These are phyloP conservation scores for Geotrichum candidum DNA, from an alignment of 1,139 yeast species.

Conservation along the genomic window DNA sequence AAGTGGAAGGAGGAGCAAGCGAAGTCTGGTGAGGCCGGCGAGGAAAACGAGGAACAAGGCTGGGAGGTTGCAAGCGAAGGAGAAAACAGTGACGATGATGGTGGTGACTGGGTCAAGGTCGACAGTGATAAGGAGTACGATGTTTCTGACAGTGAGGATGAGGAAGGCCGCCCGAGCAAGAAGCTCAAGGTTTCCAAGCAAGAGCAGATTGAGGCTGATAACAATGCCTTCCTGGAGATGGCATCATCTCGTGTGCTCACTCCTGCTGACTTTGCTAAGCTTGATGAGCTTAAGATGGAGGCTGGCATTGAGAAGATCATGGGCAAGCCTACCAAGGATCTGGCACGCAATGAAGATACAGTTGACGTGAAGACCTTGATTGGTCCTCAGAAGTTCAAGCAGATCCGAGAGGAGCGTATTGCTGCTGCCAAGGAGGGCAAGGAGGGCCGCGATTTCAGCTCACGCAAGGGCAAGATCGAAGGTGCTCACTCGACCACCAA, in stretches of 20 bases:
- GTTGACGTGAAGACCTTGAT: constrained; percentile 74
- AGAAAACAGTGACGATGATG: constrained; percentile 46
- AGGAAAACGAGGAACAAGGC: constrained; percentile 40
- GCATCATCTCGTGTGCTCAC: constrained; percentile 76
- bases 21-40: constrained; percentile 39
- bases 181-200: constrained; percentile 22
- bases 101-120: constrained; percentile 49
- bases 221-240: constrained; percentile 52
- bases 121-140: constrained; percentile 41
- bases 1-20: constrained; percentile 75
- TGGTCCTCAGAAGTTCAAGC: constrained; percentile 85
- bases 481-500: constrained; percentile 85
- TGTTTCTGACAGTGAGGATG: constrained; percentile 61
- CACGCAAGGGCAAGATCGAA: constrained; percentile 64
- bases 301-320: constrained; percentile 77
- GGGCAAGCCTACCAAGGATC: constrained; percentile 45
- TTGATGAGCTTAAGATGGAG: constrained; percentile 75
- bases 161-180: constrained; percentile 37
- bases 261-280: constrained; percentile 95
- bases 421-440: constrained; percentile 85
- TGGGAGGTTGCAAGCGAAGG: constrained; percentile 49
- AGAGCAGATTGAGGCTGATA: constrained; percentile 32
- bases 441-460: constrained; percentile 88
- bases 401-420: constrained; percentile 80
- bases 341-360: constrained; percentile 57